A percentile compares a stretch with the other conserved stretches of the same genome.
Conservation (phyloP, 306 rosid genomes). For the Dryas octopetala region DNA sequence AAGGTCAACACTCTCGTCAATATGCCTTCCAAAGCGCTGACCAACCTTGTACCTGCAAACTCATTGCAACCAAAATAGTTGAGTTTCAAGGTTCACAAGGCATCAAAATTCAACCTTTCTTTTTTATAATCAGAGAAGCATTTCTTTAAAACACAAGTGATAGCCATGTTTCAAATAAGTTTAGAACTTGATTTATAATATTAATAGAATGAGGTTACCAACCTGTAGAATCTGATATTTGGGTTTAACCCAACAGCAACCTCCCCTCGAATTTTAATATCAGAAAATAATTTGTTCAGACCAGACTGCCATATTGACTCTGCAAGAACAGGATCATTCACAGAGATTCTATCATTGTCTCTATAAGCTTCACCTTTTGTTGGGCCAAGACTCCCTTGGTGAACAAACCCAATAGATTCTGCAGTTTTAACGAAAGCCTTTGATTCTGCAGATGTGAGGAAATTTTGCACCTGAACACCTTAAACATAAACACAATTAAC, state of each 20-base stretch:
- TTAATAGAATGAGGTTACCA: slow-evolving; percentile 8
- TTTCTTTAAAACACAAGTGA: slow-evolving; percentile 8
- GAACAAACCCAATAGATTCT: slow-evolving; percentile 70
- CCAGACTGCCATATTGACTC: slow-evolving; percentile 76
- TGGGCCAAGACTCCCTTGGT: slow-evolving; percentile 92
- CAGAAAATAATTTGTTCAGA: slow-evolving; percentile 59
- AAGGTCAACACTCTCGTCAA: slow-evolving; percentile 79
- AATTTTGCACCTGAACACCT: slow-evolving; percentile 65
- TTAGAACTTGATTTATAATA: background rate
- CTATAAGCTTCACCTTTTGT: slow-evolving; percentile 82
- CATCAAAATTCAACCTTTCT: background rate
- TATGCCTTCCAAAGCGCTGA: slow-evolving; percentile 88
- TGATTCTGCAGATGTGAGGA: slow-evolving; percentile 71
- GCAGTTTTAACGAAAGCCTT: slow-evolving; percentile 67
- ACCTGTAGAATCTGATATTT: slow-evolving; percentile 87
- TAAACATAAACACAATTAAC: slow-evolving; percentile 18
- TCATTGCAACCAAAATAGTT: slow-evolving; percentile 14
- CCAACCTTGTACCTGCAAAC: slow-evolving; percentile 72
- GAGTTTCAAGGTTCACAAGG: background rate
- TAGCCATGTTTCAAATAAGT: background rate
- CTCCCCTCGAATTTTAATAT: slow-evolving; percentile 64
- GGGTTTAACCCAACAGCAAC: slow-evolving; percentile 83
- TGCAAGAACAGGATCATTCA: slow-evolving; percentile 68
- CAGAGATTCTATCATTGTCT: slow-evolving; percentile 80
- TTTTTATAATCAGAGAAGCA: background rate